Evolutionary conservation across 2,329 filamentous ascomycete genomes (phyloP).

Genomic region (Ophiosphaerella narmari): DNA sequence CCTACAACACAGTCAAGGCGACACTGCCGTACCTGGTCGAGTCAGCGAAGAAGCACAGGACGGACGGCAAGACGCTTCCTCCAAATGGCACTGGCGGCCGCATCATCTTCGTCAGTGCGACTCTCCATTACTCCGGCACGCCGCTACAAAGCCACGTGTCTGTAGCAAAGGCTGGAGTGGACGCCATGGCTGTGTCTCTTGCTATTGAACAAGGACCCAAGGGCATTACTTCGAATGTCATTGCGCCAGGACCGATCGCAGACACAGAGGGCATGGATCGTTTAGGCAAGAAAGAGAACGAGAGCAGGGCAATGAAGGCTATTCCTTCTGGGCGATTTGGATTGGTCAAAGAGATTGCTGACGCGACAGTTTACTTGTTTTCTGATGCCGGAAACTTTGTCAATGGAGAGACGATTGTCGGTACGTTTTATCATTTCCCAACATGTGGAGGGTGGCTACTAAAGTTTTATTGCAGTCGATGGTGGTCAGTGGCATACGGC

Average conservation of each 20-base stretch:
- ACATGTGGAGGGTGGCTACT: conserved; percentile 7
- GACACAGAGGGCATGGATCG: conserved; percentile 71
- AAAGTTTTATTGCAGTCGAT: conserved; percentile 49
- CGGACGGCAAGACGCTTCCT: conserved; percentile 59
- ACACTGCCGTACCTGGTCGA: conserved; percentile 79
- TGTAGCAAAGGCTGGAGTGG: conserved; percentile 88
- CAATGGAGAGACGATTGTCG: conserved; percentile 80
- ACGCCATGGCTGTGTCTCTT: conserved; percentile 78
- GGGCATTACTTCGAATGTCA: conserved; percentile 85
- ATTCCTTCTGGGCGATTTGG: conserved; percentile 79
- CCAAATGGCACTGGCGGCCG: conserved; percentile 70
- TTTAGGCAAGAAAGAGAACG: conserved; percentile 42
- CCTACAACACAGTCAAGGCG: conserved; percentile 93
- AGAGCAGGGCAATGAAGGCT: conserved; percentile 33
- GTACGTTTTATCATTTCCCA: conserved; percentile 52
- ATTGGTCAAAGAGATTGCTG: conserved; percentile 83
- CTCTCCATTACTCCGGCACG: conserved; percentile 86
- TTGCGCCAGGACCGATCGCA: conserved; percentile 84
- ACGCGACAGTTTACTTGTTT: conserved; percentile 89
- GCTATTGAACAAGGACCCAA: conserved; percentile 88
- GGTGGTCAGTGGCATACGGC: conserved; percentile 57
- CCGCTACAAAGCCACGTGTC: conserved; percentile 88
- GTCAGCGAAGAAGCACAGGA: conserved; percentile 68
- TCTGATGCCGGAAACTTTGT: conserved; percentile 85
- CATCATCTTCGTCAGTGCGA: conserved; percentile 88